phyloP scores from a whole-genome alignment of 768 basidiomycete genomes.

The Phanerodontia chrysosporium region DNA sequence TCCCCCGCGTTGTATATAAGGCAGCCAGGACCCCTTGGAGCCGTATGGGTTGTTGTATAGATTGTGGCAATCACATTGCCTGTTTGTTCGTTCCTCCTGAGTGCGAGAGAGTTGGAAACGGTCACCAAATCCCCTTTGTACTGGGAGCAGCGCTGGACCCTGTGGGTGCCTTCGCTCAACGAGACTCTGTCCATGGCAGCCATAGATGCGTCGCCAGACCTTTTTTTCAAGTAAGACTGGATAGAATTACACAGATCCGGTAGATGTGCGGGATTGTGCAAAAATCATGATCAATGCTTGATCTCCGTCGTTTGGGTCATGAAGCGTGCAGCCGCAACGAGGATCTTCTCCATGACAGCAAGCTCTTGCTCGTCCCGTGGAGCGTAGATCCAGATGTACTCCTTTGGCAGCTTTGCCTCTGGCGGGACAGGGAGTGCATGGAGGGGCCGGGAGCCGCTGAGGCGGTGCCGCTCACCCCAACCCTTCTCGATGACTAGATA shows the following conservation, averaged over 20 bases:
- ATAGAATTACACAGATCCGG: too few relatives aligned
- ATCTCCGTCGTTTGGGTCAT: conserved; percentile 16
- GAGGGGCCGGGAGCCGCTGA: conserved; percentile 15
- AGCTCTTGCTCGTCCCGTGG: conserved; percentile 26
- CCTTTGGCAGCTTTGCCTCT: conserved; percentile 15
- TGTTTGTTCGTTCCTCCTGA: neutral
- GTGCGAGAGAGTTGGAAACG: too few relatives aligned
- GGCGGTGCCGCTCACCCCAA: conserved; percentile 27
- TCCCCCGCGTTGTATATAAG: neutral
- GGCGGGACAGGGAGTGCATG: neutral
- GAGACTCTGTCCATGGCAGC: too few relatives aligned
- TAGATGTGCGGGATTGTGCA: too few relatives aligned
- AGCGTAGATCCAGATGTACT: conserved; percentile 26
- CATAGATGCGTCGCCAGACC: too few relatives aligned
- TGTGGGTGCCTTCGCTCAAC: too few relatives aligned
- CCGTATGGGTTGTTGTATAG: neutral
- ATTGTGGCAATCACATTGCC: neutral
- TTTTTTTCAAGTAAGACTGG: too few relatives aligned
- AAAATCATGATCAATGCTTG: neutral
- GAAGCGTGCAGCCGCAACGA: conserved; percentile 20
- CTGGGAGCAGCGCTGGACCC: too few relatives aligned
- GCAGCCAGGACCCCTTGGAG: neutral
- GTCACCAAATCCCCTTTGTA: too few relatives aligned
- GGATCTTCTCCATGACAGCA: conserved; percentile 20
- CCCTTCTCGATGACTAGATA: conserved; percentile 21